These are phyloP conservation scores for Pyricularia sp. DNA, from an alignment of 2,329 filamentous ascomycete genomes.

Conservation along the genomic window DNA sequence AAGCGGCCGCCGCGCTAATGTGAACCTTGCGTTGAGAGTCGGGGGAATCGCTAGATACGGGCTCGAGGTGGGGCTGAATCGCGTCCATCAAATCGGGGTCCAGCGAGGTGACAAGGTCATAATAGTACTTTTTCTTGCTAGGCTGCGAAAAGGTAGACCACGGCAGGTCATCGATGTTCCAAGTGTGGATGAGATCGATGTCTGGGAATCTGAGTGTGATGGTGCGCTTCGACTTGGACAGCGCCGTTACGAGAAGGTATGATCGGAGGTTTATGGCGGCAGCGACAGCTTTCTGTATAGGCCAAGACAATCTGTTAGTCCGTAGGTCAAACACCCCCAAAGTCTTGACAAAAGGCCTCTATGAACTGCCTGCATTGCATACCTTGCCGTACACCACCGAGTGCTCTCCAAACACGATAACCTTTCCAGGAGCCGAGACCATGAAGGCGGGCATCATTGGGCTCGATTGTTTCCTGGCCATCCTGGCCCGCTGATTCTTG, in stretches of 20 bases:
- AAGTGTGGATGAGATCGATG: slow-evolving; percentile 77
- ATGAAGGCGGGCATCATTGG: slow-evolving; percentile 83
- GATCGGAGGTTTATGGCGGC: slow-evolving; percentile 90
- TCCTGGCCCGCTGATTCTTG: slow-evolving; percentile 20
- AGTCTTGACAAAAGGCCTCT: background rate
- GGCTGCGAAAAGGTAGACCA: slow-evolving; percentile 73
- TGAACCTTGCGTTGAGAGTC: slow-evolving; percentile 73
- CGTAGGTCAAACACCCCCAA: background rate
- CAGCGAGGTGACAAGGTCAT: slow-evolving; percentile 72
- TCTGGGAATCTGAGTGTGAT: slow-evolving; percentile 85
- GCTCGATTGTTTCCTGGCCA: slow-evolving; percentile 44
- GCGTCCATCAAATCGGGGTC: slow-evolving; percentile 72
- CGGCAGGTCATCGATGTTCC: slow-evolving; percentile 85
- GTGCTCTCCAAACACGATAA: slow-evolving; percentile 96
- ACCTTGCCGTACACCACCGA: slow-evolving; percentile 96
- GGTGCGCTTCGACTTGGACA: slow-evolving; percentile 82
- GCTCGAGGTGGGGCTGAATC: slow-evolving; percentile 63
- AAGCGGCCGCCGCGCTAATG: slow-evolving; percentile 65
- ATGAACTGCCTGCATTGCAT: slow-evolving; percentile 18
- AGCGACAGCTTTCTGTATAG: slow-evolving; percentile 66
- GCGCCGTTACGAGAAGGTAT: slow-evolving; percentile 87
- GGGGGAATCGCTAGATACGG: slow-evolving; percentile 53
- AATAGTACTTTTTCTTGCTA: slow-evolving; percentile 87
- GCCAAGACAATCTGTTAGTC: background rate
- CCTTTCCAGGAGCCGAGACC: slow-evolving; percentile 95